Percentiles rank a stretch among this genome's conserved stretches.
Conservation (phyloP, 2,329 filamentous ascomycete species). For the Pyrenophora teres region DNA sequence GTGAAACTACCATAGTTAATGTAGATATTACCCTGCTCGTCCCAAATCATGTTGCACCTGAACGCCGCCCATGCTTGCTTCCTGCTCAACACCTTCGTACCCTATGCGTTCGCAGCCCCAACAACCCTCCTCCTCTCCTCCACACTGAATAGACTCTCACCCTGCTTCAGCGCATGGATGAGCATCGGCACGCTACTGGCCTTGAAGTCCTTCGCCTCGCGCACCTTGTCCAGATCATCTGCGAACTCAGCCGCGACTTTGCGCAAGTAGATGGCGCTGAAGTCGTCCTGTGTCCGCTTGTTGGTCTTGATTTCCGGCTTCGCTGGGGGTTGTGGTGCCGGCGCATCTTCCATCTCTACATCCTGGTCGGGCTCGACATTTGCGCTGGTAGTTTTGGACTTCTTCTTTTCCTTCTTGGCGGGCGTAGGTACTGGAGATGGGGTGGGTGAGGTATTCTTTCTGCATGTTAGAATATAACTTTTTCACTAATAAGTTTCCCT, state of each 20-base stretch:
- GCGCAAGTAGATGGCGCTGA: constrained; percentile 71
- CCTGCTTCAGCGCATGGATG: constrained; percentile 70
- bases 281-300: constrained; percentile 44
- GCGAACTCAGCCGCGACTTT: constrained; percentile 71
- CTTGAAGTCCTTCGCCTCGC: constrained; percentile 72
- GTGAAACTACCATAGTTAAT: too few species aligned
- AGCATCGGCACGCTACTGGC: constrained; percentile 65
- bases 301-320: constrained; percentile 5
- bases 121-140: constrained; percentile 56
- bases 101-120: constrained; percentile 18
- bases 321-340: constrained; percentile 5
- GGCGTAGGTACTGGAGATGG: constrained; percentile 5
- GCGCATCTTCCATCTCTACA: constrained; percentile 25
- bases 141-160: constrained; percentile 63
- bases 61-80: constrained; percentile 23
- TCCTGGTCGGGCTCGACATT: constrained; percentile 19
- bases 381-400: not conserved
- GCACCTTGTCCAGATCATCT: constrained; percentile 73
- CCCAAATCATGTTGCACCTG: not conserved
- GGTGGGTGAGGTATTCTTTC: not conserved
- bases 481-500: not conserved
- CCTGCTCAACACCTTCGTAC: not conserved
- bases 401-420: constrained; percentile 21
- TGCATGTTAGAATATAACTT: not conserved
- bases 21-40: too few species aligned